Conservation (phyloP, 768 basidiomycete genomes). For the Suillus paluster region DNA sequence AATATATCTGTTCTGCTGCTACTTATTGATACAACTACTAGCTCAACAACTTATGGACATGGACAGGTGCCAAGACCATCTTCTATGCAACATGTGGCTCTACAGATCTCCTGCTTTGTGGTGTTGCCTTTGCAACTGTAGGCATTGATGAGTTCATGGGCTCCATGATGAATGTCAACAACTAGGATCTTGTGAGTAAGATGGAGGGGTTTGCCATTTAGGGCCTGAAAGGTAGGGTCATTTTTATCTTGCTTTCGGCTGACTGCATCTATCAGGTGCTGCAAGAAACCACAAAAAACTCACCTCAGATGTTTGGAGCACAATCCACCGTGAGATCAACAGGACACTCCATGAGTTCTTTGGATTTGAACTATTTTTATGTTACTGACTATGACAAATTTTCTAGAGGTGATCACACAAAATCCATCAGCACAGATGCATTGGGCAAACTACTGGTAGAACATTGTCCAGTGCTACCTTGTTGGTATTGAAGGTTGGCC, state of each 20-base stretch:
- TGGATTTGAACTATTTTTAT: background rate
- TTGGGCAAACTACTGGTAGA: slow-evolving; percentile 7
- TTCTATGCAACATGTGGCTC: slow-evolving; percentile 7
- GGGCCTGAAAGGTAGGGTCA: slow-evolving; percentile 19
- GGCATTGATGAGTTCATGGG: slow-evolving; percentile 13
- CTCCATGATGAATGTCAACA: slow-evolving; percentile 10
- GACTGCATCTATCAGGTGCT: slow-evolving; percentile 2
- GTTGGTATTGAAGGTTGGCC: slow-evolving; percentile 9
- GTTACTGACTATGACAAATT: background rate
- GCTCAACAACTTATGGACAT: slow-evolving; percentile 1
- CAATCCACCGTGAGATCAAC: background rate
- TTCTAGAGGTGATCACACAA: slow-evolving; percentile 8
- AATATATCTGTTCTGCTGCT: background rate
- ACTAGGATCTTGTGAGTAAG: slow-evolving; percentile 13
- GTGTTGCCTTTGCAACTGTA: slow-evolving; percentile 7
- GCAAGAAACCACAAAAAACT: background rate
- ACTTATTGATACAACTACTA: background rate
- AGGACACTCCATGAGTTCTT: background rate
- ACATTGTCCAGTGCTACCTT: background rate
- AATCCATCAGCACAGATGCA: slow-evolving; percentile 12
- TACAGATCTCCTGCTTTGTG: slow-evolving; percentile 3
- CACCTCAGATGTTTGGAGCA: background rate
- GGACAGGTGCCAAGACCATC: slow-evolving; percentile 8
- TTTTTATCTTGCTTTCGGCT: slow-evolving; percentile 12
- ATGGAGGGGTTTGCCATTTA: slow-evolving; percentile 18